A percentile compares a stretch with the other conserved stretches of the same genome.
Evolutionary conservation across 108 stramenopile genomes (phyloP).

Genomic region (Fragilariopsis cylindrus): DNA sequence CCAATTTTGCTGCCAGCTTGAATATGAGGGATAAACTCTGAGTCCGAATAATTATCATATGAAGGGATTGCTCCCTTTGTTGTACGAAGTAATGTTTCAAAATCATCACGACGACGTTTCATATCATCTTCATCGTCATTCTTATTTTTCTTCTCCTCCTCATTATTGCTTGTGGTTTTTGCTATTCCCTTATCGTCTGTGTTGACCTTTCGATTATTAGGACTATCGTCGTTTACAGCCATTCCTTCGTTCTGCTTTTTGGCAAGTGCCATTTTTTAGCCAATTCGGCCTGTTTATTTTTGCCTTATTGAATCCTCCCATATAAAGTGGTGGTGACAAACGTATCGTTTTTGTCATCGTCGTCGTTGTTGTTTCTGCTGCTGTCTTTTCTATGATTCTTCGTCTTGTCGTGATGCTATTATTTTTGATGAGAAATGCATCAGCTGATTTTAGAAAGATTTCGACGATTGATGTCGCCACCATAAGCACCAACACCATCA

Average conservation of each 20-base stretch:
- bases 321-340: no score
- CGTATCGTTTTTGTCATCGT: no score
- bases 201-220: not conserved
- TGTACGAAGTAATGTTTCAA: conserved; percentile 9
- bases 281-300: conserved; percentile 48
- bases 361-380: no score
- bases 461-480: no score
- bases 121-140: no score
- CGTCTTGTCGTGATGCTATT: no score
- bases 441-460: no score
- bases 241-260: conserved; percentile 36
- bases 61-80: conserved; percentile 15
- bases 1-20: not conserved
- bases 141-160: not conserved
- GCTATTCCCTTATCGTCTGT: not conserved
- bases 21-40: conserved; percentile 9
- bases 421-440: no score
- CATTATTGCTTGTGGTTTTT: not conserved
- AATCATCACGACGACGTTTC: not conserved
- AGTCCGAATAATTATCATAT: not conserved
- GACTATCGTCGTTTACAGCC: not conserved
- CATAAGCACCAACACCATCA: no score
- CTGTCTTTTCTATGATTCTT: no score
- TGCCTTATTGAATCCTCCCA: conserved; percentile 32
- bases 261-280: conserved; percentile 34